Percentiles rank a stretch among this genome's conserved stretches.
Conservation (phyloP, 129 eudicot species). For the Silybum marianum region DNA sequence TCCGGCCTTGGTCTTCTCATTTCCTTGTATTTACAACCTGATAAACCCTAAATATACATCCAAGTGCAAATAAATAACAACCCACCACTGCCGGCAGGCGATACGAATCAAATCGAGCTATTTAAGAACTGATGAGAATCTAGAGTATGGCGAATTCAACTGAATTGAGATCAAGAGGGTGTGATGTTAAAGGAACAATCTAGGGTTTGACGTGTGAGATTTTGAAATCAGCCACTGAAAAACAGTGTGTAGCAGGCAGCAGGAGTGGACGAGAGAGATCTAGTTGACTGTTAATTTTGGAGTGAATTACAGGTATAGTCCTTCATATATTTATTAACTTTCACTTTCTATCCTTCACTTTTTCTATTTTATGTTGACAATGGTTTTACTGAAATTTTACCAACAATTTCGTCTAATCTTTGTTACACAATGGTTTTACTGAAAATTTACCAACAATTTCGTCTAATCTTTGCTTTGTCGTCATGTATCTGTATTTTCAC, state of each 20-base stretch:
- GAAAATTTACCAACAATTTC: not conserved
- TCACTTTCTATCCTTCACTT: not conserved
- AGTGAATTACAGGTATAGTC: not conserved
- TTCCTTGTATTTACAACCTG: conserved; percentile 14
- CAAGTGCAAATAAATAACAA: not conserved
- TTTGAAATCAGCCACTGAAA: conserved; percentile 8
- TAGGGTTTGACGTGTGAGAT: conserved; percentile 12
- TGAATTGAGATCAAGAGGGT: conserved; percentile 13
- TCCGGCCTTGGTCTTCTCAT: conserved; percentile 82
- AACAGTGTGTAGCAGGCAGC: conserved; percentile 3
- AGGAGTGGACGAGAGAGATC: conserved; percentile 33
- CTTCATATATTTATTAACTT: not conserved
- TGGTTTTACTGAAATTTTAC: not conserved
- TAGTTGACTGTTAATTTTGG: conserved; percentile 29
- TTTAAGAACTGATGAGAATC: not conserved
- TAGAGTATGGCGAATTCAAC: not conserved
- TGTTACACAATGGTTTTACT: no score
- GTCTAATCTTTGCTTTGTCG: not conserved
- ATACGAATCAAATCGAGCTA: not conserved
- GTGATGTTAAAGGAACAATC: not conserved
- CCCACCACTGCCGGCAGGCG: not conserved
- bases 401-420: not conserved
- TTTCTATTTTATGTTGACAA: not conserved
- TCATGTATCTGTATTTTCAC: not conserved
- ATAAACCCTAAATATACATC: conserved; percentile 27